Base-by-base conservation (phyloP, 2,329 filamentous ascomycete species). In the Phyllosticta citribraziliensis region DNA sequence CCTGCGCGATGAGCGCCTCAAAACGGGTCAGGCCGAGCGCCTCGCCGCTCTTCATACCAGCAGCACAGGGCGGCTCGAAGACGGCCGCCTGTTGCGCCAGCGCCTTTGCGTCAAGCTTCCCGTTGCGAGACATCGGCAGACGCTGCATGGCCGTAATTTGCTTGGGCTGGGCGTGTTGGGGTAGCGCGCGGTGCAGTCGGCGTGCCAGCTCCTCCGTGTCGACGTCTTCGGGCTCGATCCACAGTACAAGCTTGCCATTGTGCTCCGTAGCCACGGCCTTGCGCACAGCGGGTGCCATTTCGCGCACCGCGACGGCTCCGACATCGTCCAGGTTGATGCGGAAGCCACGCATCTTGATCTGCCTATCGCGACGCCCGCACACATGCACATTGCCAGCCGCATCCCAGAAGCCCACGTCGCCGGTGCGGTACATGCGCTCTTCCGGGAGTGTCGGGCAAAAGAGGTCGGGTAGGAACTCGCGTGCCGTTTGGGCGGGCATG, bases 351-450 rank as follows among this genome's bases (percentile, higher is more conserved):
- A 76, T 67, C 61, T 67, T 67, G 60, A 87, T 81, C 70, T 86
- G 85, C 35, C 66, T 63, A 66, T 88, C 86, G 65, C 84, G 86
- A 57, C 87, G 79, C n/a, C 85, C 84, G 52, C 86, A 75, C 63
- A 84, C 85, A 11, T 79, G 70, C 47, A 86, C 78, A n/a, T 69
- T 68, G 1, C 80, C 79, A 56, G 85, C 79, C 0, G 19, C n/a
- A n/a, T 30, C 47, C 22, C 24, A 57, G 22, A n/a, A 30, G 22
- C 35, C 56, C 33, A 57, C 22, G 27, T 57, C 56, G 33, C 56
- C 56, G 14, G 56, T 57, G 22, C 27, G 22, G 57, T 58, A 58
- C 51, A 58, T 73, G 1, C 85, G 83, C 1, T 91, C 91, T 69
- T 14, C n/a, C n/a, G n/a, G 54, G 17, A 20, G 17, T 5, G 20